Percentiles rank a stretch among this genome's conserved stretches.
phyloP scores from a whole-genome alignment of 257 asterid species.

The Nicotiana sylvestris region DNA sequence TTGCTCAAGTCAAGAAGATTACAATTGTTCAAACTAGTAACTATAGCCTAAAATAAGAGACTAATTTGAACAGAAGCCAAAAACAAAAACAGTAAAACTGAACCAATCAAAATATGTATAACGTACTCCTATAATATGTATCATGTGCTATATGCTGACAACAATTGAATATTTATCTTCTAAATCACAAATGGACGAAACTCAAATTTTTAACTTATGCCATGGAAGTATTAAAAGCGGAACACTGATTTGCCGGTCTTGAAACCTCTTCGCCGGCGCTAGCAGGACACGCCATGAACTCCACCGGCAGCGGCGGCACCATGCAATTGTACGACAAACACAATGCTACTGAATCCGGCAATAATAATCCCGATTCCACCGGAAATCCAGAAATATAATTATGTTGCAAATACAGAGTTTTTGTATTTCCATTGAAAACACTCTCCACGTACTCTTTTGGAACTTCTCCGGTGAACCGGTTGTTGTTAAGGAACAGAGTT shows the following conservation, averaged over 20 bases:
- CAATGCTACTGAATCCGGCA: constrained; percentile 57
- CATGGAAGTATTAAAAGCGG: constrained; percentile 25
- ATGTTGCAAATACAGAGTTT: constrained; percentile 67
- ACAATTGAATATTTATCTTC: neutral
- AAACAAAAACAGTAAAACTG: neutral
- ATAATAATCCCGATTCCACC: constrained; percentile 26
- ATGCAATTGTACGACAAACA: constrained; percentile 69
- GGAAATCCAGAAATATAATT: constrained; percentile 58
- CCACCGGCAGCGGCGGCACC: constrained; percentile 44
- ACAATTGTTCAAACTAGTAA: neutral
- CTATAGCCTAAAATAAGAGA: neutral
- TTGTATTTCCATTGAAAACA: constrained; percentile 41
- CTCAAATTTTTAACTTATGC: neutral
- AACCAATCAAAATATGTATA: constrained; percentile 6
- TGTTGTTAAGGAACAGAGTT: constrained; percentile 58
- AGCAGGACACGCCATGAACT: constrained; percentile 53
- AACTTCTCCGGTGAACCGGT: constrained; percentile 49
- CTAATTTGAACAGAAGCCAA: neutral
- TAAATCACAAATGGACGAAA: neutral
- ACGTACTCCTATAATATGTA: neutral
- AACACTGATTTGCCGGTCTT: constrained; percentile 65
- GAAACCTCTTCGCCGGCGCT: constrained; percentile 59
- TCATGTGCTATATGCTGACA: neutral
- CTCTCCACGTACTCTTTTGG: constrained; percentile 53
- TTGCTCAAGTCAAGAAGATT: neutral